A percentile compares a stretch with the other conserved stretches of the same genome.
Evolutionary conservation across 345 rosid genomes (phyloP).

Genomic region (Linum usitatissimum): DNA sequence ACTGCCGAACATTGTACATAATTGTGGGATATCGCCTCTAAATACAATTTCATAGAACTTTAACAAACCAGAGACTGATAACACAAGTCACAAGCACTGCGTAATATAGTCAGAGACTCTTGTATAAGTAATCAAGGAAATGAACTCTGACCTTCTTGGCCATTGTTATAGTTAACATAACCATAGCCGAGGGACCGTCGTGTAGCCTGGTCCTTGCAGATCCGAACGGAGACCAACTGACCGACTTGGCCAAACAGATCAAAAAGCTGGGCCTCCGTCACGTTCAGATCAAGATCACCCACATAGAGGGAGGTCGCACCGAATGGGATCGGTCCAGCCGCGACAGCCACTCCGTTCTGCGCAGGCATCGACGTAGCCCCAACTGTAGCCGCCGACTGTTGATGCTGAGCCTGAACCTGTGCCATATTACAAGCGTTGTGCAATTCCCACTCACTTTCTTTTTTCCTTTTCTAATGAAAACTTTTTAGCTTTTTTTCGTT

Average conservation of each 20-base stretch:
- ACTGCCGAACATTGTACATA: not conserved
- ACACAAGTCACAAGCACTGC: not conserved
- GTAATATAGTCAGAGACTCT: not conserved
- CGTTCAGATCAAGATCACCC: conserved; percentile 17
- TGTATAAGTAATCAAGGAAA: not conserved
- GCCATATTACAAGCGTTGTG: conserved; percentile 14
- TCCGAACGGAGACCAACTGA: conserved; percentile 4
- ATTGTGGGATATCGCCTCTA: not conserved
- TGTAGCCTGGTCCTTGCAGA: conserved; percentile 1
- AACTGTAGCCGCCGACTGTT: conserved; percentile 24
- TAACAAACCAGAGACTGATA: too few species aligned
- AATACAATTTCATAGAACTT: not conserved
- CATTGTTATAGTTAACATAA: conserved; percentile 20
- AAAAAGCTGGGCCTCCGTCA: conserved; percentile 13
- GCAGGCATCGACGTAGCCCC: conserved; percentile 5
- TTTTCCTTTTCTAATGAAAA: not conserved
- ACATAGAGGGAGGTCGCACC: conserved; percentile 17
- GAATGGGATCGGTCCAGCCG: conserved; percentile 8
- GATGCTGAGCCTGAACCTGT: conserved; percentile 26
- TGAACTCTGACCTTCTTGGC: conserved; percentile 18
- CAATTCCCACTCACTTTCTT: too few species aligned
- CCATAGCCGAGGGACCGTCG: conserved; percentile 12
- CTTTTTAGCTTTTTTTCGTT: not conserved
- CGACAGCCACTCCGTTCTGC: conserved; percentile 15
- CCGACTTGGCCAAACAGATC: conserved; percentile 8